phyloP scores from a whole-genome alignment of 768 basidiomycete species.

The Clitopilus hobsonii region DNA sequence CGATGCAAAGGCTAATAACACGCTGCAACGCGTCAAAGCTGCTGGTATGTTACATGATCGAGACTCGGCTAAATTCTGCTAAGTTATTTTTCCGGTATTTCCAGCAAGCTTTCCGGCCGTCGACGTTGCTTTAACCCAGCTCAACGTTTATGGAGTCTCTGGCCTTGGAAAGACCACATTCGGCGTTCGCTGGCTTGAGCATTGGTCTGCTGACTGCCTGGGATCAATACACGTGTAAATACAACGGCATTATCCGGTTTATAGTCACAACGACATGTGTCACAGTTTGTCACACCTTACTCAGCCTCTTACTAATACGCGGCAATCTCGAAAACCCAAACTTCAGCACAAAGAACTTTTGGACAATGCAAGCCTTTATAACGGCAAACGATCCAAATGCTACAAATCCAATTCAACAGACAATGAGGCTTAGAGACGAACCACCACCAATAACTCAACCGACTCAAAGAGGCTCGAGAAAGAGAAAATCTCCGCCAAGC shows the following conservation, averaged over 20 bases:
- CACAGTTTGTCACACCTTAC: constrained; percentile 22
- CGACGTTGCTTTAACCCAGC: neutral
- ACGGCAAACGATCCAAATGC: neutral
- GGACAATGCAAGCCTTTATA: constrained; percentile 11
- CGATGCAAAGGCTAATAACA: neutral
- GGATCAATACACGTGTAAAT: constrained; percentile 2
- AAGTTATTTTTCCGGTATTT: too few species aligned
- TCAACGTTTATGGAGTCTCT: neutral
- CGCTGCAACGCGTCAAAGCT: neutral
- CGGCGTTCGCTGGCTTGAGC: neutral
- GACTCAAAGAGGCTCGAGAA: constrained; percentile 43
- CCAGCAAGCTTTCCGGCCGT: neutral
- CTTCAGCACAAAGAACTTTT: neutral
- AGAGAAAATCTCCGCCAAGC: constrained; percentile 65
- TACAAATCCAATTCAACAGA: constrained; percentile 12
- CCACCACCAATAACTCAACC: constrained; percentile 38
- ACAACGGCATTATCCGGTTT: constrained; percentile 10
- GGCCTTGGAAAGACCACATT: neutral
- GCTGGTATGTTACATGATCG: neutral
- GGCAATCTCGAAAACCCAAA: constrained; percentile 19
- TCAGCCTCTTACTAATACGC: constrained; percentile 47
- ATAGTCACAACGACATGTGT: constrained; percentile 8
- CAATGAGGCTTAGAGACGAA: constrained; percentile 64
- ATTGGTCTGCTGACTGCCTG: constrained; percentile 1
- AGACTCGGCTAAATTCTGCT: neutral